Evolutionary conservation across 306 rosid species (phyloP).

Genomic region (Acacia confusa): DNA sequence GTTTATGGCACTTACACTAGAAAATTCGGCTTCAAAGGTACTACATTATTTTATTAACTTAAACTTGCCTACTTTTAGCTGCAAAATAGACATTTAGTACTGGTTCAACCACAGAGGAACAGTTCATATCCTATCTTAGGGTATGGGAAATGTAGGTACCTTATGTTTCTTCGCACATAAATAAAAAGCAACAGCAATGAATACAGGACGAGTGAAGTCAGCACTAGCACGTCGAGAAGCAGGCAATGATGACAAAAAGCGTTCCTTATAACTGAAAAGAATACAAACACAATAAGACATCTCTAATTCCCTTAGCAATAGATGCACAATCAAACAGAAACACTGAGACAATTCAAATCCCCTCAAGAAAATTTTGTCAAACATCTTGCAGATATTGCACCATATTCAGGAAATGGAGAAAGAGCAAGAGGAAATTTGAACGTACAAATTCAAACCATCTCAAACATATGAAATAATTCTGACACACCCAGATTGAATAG

Average conservation of each 20-base stretch:
- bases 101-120: background rate
- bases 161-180: conserved; percentile 85
- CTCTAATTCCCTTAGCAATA: conserved; percentile 1
- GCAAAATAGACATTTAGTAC: conserved; percentile 30
- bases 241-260: conserved; percentile 71
- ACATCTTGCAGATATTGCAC: conserved; percentile 22
- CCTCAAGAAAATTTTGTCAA: conserved; percentile 41
- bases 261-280: conserved; percentile 60
- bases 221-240: conserved; percentile 74
- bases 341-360: background rate
- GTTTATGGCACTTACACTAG: conserved; percentile 50
- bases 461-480: conserved; percentile 66
- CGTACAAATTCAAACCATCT: conserved; percentile 72
- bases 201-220: conserved; percentile 80
- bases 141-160: conserved; percentile 39
- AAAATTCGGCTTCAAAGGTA: conserved; percentile 81
- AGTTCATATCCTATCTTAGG: background rate
- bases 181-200: conserved; percentile 82
- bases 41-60: conserved; percentile 82
- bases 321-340: background rate
- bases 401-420: background rate
- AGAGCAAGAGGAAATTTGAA: background rate
- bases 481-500: conserved; percentile 85
- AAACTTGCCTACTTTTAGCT: conserved; percentile 85
- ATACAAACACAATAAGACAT: background rate